A percentile compares a stretch with the other conserved stretches of the same genome.
Conservation (phyloP, 306 rosid species). For the Prunus mume region DNA sequence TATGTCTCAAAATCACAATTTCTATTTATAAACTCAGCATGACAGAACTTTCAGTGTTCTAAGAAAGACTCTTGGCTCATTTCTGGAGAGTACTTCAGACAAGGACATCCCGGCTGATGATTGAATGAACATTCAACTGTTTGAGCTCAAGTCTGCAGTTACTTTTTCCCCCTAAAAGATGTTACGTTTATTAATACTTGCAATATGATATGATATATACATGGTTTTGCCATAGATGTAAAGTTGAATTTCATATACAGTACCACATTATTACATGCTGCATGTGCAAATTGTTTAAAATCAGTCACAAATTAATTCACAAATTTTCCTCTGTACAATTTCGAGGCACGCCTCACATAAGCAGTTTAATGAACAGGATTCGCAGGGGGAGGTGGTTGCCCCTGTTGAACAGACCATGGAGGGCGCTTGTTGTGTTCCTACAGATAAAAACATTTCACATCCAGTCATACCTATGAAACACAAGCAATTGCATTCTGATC, state of each 20-base stretch:
- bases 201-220: neutral
- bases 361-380: conserved; percentile 33
- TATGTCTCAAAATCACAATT: neutral
- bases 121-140: conserved; percentile 20
- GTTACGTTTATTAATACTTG: neutral
- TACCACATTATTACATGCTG: neutral
- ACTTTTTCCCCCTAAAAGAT: neutral
- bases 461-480: neutral
- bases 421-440: conserved; percentile 74
- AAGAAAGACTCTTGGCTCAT: conserved; percentile 84
- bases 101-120: conserved; percentile 85
- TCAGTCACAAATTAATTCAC: neutral
- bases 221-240: neutral
- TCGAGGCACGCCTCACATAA: neutral
- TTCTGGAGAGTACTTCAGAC: conserved; percentile 53
- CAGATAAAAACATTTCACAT: conserved; percentile 19
- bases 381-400: conserved; percentile 38
- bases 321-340: neutral
- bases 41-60: conserved; percentile 82
- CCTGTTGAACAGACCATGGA: conserved; percentile 85
- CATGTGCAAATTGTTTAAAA: neutral
- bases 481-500: neutral
- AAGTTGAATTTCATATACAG: neutral
- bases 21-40: conserved; percentile 44
- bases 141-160: neutral